These are phyloP conservation scores for Linum trigynum DNA, from an alignment of 345 rosid genomes.

Conservation along the genomic window DNA sequence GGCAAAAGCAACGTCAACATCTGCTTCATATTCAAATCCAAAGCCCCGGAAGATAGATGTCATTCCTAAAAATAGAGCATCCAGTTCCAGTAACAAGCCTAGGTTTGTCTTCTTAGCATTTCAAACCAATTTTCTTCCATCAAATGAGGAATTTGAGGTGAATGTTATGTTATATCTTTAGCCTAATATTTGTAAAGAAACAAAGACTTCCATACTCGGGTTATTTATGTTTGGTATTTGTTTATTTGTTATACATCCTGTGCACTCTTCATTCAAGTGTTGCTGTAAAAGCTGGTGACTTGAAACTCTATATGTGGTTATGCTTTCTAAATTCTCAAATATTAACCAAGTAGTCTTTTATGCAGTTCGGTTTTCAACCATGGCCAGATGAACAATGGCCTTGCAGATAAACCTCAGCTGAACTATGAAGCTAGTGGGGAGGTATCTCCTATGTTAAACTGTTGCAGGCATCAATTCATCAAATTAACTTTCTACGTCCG, in stretches of 20 bases:
- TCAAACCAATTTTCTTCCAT: background rate
- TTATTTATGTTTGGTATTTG: background rate
- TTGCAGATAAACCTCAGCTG: constrained; percentile 41
- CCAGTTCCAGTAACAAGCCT: constrained; percentile 48
- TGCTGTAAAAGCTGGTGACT: background rate
- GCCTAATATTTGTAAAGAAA: background rate
- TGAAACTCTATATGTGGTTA: constrained; percentile 2
- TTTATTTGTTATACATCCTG: background rate
- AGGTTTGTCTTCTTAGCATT: constrained; percentile 28
- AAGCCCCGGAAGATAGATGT: constrained; percentile 44
- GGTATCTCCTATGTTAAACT: constrained; percentile 33
- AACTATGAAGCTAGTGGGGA: constrained; percentile 80
- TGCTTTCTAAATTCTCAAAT: constrained; percentile 7
- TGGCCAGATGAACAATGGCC: constrained; percentile 33
- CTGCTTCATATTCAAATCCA: constrained; percentile 27
- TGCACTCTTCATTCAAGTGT: no score
- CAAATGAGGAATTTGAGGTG: background rate
- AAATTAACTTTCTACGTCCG: background rate
- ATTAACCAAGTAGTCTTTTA: constrained; percentile 16
- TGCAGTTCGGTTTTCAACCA: constrained; percentile 52
- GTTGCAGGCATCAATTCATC: background rate
- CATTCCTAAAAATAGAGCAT: constrained; percentile 39
- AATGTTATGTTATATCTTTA: no score
- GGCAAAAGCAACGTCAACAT: constrained; percentile 27
- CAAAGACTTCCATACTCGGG: background rate